These are phyloP conservation scores for Mycena floridula DNA, from an alignment of 768 basidiomycete genomes.

Conservation along the genomic window DNA sequence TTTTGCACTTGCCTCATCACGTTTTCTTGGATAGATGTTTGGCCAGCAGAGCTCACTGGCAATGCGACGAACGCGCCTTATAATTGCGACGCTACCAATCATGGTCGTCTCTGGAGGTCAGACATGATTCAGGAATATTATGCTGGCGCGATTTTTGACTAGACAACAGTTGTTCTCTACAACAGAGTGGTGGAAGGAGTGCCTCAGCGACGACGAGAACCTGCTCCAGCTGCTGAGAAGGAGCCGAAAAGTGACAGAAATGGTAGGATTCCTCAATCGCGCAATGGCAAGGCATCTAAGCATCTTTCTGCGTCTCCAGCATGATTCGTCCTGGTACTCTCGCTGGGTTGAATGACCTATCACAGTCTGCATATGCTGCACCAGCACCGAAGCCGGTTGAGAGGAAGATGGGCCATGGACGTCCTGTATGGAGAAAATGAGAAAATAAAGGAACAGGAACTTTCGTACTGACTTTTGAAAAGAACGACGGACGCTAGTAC, in stretches of 20 bases:
- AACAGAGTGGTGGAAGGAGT: slow-evolving; percentile 42
- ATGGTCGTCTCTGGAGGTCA: slow-evolving; percentile 59
- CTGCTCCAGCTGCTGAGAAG: too few relatives aligned
- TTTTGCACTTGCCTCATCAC: too few relatives aligned
- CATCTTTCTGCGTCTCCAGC: too few relatives aligned
- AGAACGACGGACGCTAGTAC: slow-evolving; percentile 86
- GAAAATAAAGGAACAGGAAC: slow-evolving; percentile 1
- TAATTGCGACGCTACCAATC: slow-evolving; percentile 60
- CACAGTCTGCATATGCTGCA: slow-evolving; percentile 86
- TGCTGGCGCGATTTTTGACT: not conserved
- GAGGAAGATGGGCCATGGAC: slow-evolving; percentile 87
- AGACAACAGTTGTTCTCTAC: slow-evolving; percentile 54
- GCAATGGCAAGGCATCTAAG: too few relatives aligned
- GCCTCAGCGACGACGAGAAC: slow-evolving; percentile 30
- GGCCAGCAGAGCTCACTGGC: not conserved
- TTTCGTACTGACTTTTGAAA: slow-evolving; percentile 72
- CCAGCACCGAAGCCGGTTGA: slow-evolving; percentile 85
- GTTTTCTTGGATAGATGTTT: too few relatives aligned
- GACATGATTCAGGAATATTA: too few relatives aligned
- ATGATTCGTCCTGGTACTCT: slow-evolving; percentile 86
- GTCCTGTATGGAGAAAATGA: slow-evolving; percentile 46
- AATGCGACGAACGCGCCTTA: slow-evolving; percentile 13
- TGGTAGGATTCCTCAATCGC: too few relatives aligned
- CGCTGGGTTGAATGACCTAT: slow-evolving; percentile 89
- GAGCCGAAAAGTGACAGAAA: too few relatives aligned